Evolutionary conservation across 1,139 yeast genomes (phyloP), one percentile per base, ranked within the genome.

Genomic region (Geotrichum fermentans): DNA sequence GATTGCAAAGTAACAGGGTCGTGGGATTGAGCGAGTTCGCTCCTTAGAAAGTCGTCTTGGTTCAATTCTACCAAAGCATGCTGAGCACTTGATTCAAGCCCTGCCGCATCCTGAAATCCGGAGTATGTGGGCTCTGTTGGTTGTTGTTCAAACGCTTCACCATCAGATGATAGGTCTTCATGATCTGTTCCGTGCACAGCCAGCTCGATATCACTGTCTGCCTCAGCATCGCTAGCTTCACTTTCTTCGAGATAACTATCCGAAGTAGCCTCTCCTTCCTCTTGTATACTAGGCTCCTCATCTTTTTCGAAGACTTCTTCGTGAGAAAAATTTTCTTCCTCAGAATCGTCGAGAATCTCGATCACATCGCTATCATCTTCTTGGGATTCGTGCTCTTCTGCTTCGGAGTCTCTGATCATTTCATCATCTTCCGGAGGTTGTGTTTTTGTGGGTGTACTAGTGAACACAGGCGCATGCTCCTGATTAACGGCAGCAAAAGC

Each of bases 291-390:
- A 28, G 30, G 52, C 21, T 40, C 52, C 22, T 50, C 47, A 35
- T 35, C 56, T 26, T 47, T 55, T 18, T 49, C 50, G n/a, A n/a
- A 22, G 41, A 28, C 35, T 37, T 49, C 43, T 37, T 35, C 42
- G 40, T 40, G 33, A 30, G 47, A 41, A 37, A 37, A 16, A 40
- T 14, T 21, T 41, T 52, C 8, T 38, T 29, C 35, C 33, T 41
- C 52, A 24, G 28, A 30, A 7, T 16, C 43, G 44, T 6, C 64
- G 61, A 16, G 28, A 13, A 60, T 54, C 2, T 57, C 63, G 40
- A 56, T 61, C 1, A 57, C 55, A 20, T 57, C 56, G 33, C 58
- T 58, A 40, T 61, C 61, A 39, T n/a, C n/a, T n/a, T 61, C 61
- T 5, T 24, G 13, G 7, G 14, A n/a, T 26, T 38, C 33, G 21